These are phyloP conservation scores for Linnemannia hyalina DNA, from an alignment of 192 early-diverging fungal species.

Conservation along the genomic window DNA sequence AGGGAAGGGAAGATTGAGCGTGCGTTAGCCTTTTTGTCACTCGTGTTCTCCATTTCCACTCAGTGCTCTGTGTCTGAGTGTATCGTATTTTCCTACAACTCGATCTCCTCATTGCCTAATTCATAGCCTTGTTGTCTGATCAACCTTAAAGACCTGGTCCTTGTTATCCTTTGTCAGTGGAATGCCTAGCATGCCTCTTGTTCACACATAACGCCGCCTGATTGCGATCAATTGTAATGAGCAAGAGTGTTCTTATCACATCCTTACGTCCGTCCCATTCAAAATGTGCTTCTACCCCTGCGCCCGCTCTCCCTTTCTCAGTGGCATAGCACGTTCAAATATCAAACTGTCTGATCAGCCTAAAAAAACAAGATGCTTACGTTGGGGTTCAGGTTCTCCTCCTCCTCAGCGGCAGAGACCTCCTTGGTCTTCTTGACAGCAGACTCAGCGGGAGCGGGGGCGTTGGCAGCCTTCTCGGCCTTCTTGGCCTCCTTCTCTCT, in stretches of 20 bases:
- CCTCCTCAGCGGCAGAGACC: slow-evolving; percentile 76
- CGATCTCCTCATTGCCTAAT: no score
- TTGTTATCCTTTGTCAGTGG: no score
- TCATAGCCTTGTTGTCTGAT: no score
- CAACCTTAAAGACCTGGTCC: no score
- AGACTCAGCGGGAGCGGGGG: slow-evolving; percentile 64
- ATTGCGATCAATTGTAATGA: no score
- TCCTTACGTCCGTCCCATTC: no score
- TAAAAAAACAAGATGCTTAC: slow-evolving; percentile 55
- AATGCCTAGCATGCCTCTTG: no score
- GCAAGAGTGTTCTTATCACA: no score
- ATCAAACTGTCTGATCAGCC: background rate
- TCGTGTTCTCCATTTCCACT: background rate
- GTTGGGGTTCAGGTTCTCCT: slow-evolving; percentile 89
- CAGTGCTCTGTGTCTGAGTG: background rate
- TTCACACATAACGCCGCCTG: no score
- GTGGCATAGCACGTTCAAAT: no score
- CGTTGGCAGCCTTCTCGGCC: slow-evolving; percentile 70
- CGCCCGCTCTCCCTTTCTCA: background rate
- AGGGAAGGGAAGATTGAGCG: background rate
- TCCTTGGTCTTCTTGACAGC: slow-evolving; percentile 59
- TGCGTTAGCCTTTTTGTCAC: no score
- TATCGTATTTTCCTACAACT: background rate
- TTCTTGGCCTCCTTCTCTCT: slow-evolving; percentile 91
- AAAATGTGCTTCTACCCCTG: no score